Percentiles rank a stretch among this genome's conserved stretches.
These are phyloP conservation scores for Chenopodium berlandieri DNA, from an alignment of 148 eudicot genomes.

Conservation along the genomic window DNA sequence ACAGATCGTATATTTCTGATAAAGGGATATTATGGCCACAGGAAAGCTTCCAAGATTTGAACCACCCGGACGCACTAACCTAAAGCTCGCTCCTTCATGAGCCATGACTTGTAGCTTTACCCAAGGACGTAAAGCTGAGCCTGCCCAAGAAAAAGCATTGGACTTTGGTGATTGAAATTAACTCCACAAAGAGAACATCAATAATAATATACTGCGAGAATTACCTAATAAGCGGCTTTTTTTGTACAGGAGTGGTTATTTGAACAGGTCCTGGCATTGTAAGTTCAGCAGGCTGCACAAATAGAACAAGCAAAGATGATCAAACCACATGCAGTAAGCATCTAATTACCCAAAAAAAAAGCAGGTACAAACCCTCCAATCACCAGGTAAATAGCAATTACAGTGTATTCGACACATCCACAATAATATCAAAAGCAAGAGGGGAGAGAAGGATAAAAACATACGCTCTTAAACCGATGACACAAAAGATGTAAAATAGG, in stretches of 20 bases:
- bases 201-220: not conserved
- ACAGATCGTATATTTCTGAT: not conserved
- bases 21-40: not conserved
- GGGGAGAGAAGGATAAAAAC: not conserved
- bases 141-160: slow-evolving; percentile 8
- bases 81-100: slow-evolving; percentile 8
- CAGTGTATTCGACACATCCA: not conserved
- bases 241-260: slow-evolving; percentile 30
- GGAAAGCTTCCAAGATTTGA: not conserved
- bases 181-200: not conserved
- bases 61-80: not conserved
- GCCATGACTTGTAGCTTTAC: slow-evolving; percentile 32
- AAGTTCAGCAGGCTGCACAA: slow-evolving; percentile 50
- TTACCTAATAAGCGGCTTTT: slow-evolving; percentile 57
- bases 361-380: not conserved
- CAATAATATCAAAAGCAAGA: not conserved
- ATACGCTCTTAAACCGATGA: not conserved
- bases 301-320: not conserved
- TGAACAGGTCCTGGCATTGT: slow-evolving; percentile 35
- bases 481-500: no score
- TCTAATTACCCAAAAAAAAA: not conserved
- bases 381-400: not conserved
- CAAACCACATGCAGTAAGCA: slow-evolving; percentile 1
- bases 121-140: slow-evolving; percentile 40
- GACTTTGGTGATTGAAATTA: no score